Evolutionary conservation across 1,284 basidiomycete genomes (phyloP).

Genomic region (Cutaneotrichosporon dermatis): DNA sequence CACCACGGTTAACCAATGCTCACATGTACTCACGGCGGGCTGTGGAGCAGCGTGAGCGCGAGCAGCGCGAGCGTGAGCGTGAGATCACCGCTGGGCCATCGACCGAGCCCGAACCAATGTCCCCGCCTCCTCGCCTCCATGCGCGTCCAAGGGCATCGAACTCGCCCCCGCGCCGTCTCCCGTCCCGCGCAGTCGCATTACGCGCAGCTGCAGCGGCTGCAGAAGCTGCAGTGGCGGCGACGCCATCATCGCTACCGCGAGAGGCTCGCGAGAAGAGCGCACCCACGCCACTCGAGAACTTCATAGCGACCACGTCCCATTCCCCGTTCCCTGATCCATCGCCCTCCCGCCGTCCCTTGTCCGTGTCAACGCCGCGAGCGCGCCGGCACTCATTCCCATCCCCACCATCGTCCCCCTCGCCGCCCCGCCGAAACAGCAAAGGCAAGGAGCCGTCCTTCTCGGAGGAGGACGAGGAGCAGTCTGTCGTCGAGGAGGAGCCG

Average conservation of each 20-base stretch:
- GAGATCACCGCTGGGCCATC: too few relatives aligned
- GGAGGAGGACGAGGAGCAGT: too few relatives aligned
- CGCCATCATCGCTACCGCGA: not conserved
- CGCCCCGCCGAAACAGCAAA: too few relatives aligned
- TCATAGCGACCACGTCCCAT: constrained; percentile 22
- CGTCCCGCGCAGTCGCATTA: constrained; percentile 24
- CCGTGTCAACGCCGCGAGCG: constrained; percentile 4
- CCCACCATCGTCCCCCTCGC: constrained; percentile 1
- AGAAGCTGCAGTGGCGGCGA: not conserved
- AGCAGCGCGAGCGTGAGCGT: not conserved
- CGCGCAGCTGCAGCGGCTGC: constrained; percentile 13
- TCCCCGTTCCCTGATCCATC: not conserved
- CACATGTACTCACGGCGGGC: constrained; percentile 21
- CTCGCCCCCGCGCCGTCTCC: constrained; percentile 13
- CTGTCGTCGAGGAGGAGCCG: not conserved
- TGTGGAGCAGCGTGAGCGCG: not conserved
- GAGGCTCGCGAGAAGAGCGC: constrained; percentile 4
- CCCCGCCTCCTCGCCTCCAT: not conserved
- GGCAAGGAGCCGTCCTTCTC: too few relatives aligned
- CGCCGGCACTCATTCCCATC: not conserved
- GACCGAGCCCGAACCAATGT: not conserved
- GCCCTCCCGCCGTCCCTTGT: not conserved
- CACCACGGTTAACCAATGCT: constrained; percentile 34
- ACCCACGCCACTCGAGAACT: constrained; percentile 27
- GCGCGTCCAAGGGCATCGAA: not conserved